A percentile compares a stretch with the other conserved stretches of the same genome.
Conservation (phyloP, 202 grass and related monocot species). For the Sporobolus alterniflorus region DNA sequence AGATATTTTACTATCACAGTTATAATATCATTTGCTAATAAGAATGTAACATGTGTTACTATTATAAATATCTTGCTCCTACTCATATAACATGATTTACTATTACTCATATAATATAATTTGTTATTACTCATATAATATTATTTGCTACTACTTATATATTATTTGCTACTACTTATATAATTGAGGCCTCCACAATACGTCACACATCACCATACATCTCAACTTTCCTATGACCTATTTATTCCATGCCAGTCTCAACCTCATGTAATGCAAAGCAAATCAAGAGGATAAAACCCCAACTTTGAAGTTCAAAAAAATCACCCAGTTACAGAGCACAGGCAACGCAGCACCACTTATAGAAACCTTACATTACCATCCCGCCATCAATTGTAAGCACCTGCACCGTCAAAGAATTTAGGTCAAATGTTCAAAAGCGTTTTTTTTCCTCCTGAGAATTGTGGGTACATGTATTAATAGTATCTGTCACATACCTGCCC, state of each 20-base stretch:
- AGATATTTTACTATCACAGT: too few relatives aligned
- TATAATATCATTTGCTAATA: too few relatives aligned
- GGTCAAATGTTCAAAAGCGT: not conserved
- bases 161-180: too few relatives aligned
- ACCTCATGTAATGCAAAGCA: not conserved
- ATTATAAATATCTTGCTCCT: too few relatives aligned
- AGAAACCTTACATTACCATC: conserved; percentile 69
- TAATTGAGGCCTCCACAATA: not conserved
- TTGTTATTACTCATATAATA: too few relatives aligned
- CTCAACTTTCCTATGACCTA: conserved; percentile 11
- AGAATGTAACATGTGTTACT: too few relatives aligned
- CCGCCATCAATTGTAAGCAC: conserved; percentile 86
- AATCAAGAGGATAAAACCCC: not conserved
- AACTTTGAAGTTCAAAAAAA: conserved; percentile 34
- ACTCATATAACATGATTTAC: too few relatives aligned
- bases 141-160: too few relatives aligned
- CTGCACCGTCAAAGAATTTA: conserved; percentile 19
- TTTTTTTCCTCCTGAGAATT: not conserved
- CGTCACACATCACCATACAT: not conserved
- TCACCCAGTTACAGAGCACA: not conserved
- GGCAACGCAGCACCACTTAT: not conserved
- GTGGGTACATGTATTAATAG: not conserved
- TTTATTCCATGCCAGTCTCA: conserved; percentile 30
- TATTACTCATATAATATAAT: too few relatives aligned
- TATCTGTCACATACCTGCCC: conserved; percentile 61